Evolutionary conservation across 176 grass and related monocot genomes (phyloP), one percentile per base, ranked within the genome.

Genomic region (Avena insularis): DNA sequence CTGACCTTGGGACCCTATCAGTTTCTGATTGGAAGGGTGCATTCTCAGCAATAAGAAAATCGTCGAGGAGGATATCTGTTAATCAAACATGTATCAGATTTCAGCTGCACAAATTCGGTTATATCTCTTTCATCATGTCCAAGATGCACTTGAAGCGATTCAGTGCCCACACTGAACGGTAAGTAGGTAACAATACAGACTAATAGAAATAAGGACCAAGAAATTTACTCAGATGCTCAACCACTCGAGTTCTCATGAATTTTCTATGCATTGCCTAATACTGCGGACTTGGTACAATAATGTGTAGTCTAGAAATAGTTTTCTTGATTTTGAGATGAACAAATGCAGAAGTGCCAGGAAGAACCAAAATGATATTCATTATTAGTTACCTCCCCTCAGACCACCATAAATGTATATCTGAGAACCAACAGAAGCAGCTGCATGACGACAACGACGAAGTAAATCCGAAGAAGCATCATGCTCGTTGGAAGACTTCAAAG

Each of bases 21-120:
- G 75, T 85, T 92, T 99, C 97, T 62, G 92, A 94, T 76, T 93
- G 89, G 80, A 91, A 87, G 79, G 92, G 90, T 85, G 94, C 90
- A 93, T 99, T 94, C 43, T 99, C 97, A 14, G 97, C 97, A 79
- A 99, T 81, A 88, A 99, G 94, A 77, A 99, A 88, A 90, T 96
- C 97, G 47, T 82, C 92, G 0, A 99, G 97, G 60, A 99, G 94
- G 83, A 96, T 82, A 86, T 99, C 97, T 99, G 87, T 86, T 51
- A 91, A 85, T 82, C 82, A 13, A 68, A 85, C 12, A 71, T 80
- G 27, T 51, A 80, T 88, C 65, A 81, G 82, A 85, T 81, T 77
- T 62, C 40, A 81, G 70, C 9, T 16, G 40, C 31, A 65, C 33
- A 62, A 75, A 84, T 77, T 83, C 72, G 78, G 79, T 81, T 47